These are phyloP conservation scores for Euphrasia confusa DNA, from an alignment of 257 asterid species.

Conservation along the genomic window DNA sequence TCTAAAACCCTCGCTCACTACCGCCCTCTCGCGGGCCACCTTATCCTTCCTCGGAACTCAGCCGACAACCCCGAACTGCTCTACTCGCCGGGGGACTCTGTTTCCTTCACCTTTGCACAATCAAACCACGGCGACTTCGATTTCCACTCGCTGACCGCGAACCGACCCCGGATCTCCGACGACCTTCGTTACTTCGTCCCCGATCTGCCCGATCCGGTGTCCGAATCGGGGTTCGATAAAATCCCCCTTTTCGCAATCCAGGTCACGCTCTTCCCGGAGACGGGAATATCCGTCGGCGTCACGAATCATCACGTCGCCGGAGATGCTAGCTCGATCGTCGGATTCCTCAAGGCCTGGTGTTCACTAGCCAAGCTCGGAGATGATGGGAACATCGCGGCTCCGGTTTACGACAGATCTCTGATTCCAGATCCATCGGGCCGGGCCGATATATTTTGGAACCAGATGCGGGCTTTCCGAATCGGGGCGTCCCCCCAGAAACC, in stretches of 20 bases:
- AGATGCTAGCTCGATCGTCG: constrained; percentile 39
- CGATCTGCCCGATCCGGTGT: constrained; percentile 20
- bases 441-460: constrained; percentile 24
- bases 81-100: neutral
- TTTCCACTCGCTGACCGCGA: neutral
- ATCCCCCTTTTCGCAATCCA: constrained; percentile 33
- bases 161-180: constrained; percentile 23
- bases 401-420: constrained; percentile 41
- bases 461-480: neutral
- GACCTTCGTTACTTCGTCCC: constrained; percentile 28
- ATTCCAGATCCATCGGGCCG: constrained; percentile 35
- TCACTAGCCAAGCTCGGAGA: neutral
- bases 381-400: constrained; percentile 4
- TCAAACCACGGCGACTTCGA: neutral
- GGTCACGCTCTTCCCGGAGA: constrained; percentile 36
- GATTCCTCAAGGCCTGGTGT: constrained; percentile 45
- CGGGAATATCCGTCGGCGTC: constrained; percentile 36
- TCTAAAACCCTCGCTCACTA: constrained; percentile 35
- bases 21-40: constrained; percentile 34
- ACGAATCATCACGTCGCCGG: constrained; percentile 38
- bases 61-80: neutral
- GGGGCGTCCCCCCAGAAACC: neutral
- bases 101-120: neutral
- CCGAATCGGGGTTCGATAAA: constrained; percentile 1
- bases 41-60: constrained; percentile 22